phyloP scores from a whole-genome alignment of 1,139 yeast genomes.

The Yamadazyma pseudoaaseri region DNA sequence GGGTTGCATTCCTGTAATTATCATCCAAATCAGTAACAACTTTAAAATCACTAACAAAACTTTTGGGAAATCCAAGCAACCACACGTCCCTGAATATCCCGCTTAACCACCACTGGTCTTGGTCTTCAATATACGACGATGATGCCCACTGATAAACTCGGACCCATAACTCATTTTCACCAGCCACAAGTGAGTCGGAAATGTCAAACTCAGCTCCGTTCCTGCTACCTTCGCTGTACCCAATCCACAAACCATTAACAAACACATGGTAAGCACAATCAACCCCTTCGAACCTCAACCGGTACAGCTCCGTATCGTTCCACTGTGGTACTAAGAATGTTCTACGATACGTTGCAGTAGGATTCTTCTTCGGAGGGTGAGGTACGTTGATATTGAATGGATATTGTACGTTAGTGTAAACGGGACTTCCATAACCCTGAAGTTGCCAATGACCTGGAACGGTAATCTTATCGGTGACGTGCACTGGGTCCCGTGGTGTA shows the following conservation, averaged over 20 bases:
- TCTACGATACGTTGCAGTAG: constrained; percentile 30
- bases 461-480: constrained; percentile 11
- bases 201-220: constrained; percentile 30
- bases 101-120: constrained; percentile 36
- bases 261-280: constrained; percentile 29
- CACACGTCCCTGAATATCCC: constrained; percentile 23
- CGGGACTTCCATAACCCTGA: constrained; percentile 31
- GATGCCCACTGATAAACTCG: constrained; percentile 32
- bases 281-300: constrained; percentile 32
- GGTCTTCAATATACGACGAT: constrained; percentile 32
- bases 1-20: constrained; percentile 7
- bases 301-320: constrained; percentile 13
- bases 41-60: constrained; percentile 10
- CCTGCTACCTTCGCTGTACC: constrained; percentile 30
- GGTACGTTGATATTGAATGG: constrained; percentile 35
- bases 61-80: constrained; percentile 14
- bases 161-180: constrained; percentile 18
- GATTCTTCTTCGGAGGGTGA: constrained; percentile 27
- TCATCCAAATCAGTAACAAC: constrained; percentile 15
- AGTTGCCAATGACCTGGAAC: constrained; percentile 40
- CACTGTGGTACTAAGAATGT: constrained; percentile 16
- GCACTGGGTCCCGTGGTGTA: constrained; percentile 11
- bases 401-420: constrained; percentile 28
- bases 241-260: constrained; percentile 25
- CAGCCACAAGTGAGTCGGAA: constrained; percentile 10